These are phyloP conservation scores for Microsporum canis DNA, from an alignment of 2,329 filamentous ascomycete species.

Conservation along the genomic window DNA sequence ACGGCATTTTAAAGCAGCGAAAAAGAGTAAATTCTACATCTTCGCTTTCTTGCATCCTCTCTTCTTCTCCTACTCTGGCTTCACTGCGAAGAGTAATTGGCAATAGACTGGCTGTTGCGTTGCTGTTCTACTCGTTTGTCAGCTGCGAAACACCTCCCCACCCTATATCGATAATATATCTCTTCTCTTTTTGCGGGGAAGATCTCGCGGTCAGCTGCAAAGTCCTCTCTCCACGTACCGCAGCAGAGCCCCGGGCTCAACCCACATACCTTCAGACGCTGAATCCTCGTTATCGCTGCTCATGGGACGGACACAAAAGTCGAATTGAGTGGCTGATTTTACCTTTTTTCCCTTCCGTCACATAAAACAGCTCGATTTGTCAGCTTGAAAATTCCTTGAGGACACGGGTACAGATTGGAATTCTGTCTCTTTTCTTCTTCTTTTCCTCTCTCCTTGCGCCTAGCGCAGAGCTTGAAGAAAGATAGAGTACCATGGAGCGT, in stretches of 20 bases:
- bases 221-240: neutral
- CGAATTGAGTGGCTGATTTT: neutral
- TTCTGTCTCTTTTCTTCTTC: neutral
- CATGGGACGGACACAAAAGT: neutral
- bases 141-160: neutral
- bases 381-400: neutral
- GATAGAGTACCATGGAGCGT: slow-evolving; percentile 38
- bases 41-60: neutral
- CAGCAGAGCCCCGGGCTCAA: neutral
- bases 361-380: neutral
- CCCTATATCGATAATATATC: neutral
- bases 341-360: neutral
- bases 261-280: neutral
- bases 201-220: neutral
- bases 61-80: neutral
- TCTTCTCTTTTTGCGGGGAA: neutral
- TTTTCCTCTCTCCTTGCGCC: neutral
- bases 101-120: neutral
- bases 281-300: neutral
- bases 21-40: neutral
- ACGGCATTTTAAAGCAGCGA: neutral
- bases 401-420: neutral
- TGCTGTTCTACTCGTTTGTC: neutral
- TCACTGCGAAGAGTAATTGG: neutral
- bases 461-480: slow-evolving; percentile 4